These are phyloP conservation scores for Zancudomyces culisetae DNA, from an alignment of 371 early-diverging fungal genomes.

Conservation along the genomic window DNA sequence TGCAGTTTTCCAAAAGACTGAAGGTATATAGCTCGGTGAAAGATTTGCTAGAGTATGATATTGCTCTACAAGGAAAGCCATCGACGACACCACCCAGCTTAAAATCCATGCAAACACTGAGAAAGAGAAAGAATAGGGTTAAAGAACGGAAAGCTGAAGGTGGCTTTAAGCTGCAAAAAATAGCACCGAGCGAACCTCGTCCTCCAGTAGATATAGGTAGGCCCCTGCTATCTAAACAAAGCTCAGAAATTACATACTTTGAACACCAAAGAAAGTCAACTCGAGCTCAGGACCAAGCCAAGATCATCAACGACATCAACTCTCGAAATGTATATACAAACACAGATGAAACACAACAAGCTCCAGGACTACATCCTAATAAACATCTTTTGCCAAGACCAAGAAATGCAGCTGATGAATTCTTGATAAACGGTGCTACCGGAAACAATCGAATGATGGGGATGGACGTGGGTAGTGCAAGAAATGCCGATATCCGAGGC, in stretches of 20 bases:
- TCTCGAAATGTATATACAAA: no score
- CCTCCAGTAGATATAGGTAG: neutral
- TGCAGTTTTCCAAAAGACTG: slow-evolving; percentile 10
- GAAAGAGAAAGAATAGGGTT: neutral
- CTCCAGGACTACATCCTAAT: no score
- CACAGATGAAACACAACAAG: no score
- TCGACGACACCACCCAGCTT: slow-evolving; percentile 22
- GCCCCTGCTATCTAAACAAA: neutral
- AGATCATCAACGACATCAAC: no score
- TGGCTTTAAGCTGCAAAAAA: neutral
- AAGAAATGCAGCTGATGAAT: no score
- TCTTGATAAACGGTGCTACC: no score
- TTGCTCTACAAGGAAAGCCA: slow-evolving; percentile 16
- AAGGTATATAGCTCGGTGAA: slow-evolving; percentile 11
- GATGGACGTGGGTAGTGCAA: no score
- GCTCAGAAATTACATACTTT: neutral
- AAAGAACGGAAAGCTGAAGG: neutral
- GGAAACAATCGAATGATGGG: no score
- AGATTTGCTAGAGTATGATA: slow-evolving; percentile 14
- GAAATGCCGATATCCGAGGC: no score
- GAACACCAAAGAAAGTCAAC: neutral
- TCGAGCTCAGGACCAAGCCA: no score
- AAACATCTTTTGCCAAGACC: no score
- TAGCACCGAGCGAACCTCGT: neutral
- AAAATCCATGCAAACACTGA: slow-evolving; percentile 20